These are phyloP conservation scores for Hygrophila difformis DNA, from an alignment of 257 asterid genomes.

Conservation along the genomic window DNA sequence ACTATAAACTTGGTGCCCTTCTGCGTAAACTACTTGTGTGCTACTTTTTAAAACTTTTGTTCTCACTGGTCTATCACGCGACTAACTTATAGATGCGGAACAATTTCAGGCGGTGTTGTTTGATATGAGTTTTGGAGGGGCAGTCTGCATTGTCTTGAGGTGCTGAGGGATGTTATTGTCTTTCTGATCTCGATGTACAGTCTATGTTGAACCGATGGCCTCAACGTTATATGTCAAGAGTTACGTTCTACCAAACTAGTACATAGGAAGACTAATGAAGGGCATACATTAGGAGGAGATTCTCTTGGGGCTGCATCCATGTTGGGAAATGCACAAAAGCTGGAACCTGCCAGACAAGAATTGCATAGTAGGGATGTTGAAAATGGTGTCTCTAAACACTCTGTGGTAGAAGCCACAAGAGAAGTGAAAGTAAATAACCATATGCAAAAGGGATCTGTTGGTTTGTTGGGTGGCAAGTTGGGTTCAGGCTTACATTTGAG, in stretches of 20 bases:
- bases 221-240: slow-evolving; percentile 27
- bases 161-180: slow-evolving; percentile 8
- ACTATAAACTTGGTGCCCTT: not conserved
- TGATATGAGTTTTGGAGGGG: slow-evolving; percentile 12
- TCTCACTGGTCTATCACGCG: too few species aligned
- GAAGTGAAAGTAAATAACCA: slow-evolving; percentile 12
- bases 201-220: slow-evolving; percentile 29
- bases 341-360: slow-evolving; percentile 18
- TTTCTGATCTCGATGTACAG: slow-evolving; percentile 3
- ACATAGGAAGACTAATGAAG: slow-evolving; percentile 23
- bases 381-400: slow-evolving; percentile 21
- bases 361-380: slow-evolving; percentile 19
- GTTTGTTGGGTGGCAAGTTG: slow-evolving; percentile 28
- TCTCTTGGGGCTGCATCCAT: slow-evolving; percentile 16
- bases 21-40: too few species aligned
- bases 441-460: slow-evolving; percentile 21
- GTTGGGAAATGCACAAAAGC: slow-evolving; percentile 18
- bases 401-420: slow-evolving; percentile 12
- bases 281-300: slow-evolving; percentile 20
- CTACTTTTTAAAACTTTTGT: too few species aligned
- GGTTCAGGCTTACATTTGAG: slow-evolving; percentile 38
- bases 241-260: slow-evolving; percentile 27
- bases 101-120: slow-evolving; percentile 23
- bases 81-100: slow-evolving; percentile 29
- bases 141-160: not conserved